Conservation (phyloP, 139 green algal genomes). For the Trebouxia sp. region DNA sequence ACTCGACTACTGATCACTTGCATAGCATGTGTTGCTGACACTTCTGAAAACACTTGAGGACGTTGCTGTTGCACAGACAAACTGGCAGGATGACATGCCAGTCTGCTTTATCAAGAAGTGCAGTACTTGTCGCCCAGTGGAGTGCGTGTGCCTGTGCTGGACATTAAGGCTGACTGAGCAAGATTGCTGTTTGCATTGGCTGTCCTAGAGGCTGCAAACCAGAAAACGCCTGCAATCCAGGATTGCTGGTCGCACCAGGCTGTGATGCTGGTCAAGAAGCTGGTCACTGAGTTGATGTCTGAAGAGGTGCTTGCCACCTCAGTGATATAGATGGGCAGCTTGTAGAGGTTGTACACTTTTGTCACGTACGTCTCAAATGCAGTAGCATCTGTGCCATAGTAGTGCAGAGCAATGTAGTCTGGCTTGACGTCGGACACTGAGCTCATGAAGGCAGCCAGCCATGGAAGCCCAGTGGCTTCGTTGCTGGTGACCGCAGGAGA, state of each 20-base stretch:
- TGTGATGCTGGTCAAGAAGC: neutral
- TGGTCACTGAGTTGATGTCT: neutral
- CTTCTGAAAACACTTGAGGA: too few relatives aligned
- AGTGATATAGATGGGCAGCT: neutral
- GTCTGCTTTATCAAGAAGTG: neutral
- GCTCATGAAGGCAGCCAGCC: neutral
- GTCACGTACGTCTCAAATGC: slow-evolving; percentile 4
- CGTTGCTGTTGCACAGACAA: too few relatives aligned
- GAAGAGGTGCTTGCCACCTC: slow-evolving; percentile 1
- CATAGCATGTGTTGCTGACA: too few relatives aligned
- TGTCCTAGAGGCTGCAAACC: slow-evolving; percentile 9
- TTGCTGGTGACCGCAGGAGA: neutral
- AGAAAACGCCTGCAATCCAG: slow-evolving; percentile 7
- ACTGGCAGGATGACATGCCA: too few relatives aligned
- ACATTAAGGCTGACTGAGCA: neutral
- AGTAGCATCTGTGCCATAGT: slow-evolving; percentile 5
- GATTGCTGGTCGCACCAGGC: slow-evolving; percentile 7
- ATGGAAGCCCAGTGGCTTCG: neutral
- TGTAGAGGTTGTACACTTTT: slow-evolving; percentile 7
- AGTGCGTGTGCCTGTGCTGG: neutral
- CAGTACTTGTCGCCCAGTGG: neutral
- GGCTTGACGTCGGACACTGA: neutral
- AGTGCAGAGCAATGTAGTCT: slow-evolving; percentile 20
- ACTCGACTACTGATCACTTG: too few relatives aligned
- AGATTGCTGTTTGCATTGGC: slow-evolving; percentile 1